phyloP scores from a whole-genome alignment of 352 stramenopile genomes.

The Phytophthora capsici region DNA sequence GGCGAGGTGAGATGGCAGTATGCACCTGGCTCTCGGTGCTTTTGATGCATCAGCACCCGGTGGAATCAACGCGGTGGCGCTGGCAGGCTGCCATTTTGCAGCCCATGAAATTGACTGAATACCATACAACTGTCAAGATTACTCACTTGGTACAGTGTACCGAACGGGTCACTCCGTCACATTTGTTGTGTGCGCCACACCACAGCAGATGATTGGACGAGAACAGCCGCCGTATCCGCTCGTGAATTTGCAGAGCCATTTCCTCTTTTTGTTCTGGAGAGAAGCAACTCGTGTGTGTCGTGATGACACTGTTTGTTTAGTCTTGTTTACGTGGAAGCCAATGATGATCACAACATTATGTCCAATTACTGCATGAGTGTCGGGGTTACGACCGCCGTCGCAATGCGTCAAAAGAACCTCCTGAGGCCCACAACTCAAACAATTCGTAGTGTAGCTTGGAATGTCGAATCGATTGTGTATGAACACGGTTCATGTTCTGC shows the following conservation, averaged over 20 bases:
- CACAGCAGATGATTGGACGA: slow-evolving; percentile 22
- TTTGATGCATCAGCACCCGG: not conserved
- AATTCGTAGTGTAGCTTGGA: not conserved
- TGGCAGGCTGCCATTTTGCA: not conserved
- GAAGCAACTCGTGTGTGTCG: not conserved
- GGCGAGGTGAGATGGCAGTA: not conserved
- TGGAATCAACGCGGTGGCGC: not conserved
- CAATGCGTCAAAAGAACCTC: slow-evolving; percentile 58
- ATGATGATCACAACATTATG: slow-evolving; percentile 51
- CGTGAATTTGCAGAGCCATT: not conserved
- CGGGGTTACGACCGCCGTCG: slow-evolving; percentile 24
- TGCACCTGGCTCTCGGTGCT: not conserved
- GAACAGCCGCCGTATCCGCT: slow-evolving; percentile 4
- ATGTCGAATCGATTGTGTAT: not conserved
- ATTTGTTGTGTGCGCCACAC: slow-evolving; percentile 20
- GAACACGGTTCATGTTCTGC: not conserved
- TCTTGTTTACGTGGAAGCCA: slow-evolving; percentile 23
- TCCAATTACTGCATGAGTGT: slow-evolving; percentile 73
- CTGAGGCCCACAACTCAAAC: slow-evolving; percentile 43
- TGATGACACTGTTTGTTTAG: too few species aligned
- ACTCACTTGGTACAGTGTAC: slow-evolving; percentile 2
- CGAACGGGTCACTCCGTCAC: slow-evolving; percentile 2
- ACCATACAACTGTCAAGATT: slow-evolving; percentile 10
- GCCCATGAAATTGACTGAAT: slow-evolving; percentile 6
- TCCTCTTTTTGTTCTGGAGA: slow-evolving; percentile 4